These are phyloP conservation scores for Monosporascus sp. DNA, from an alignment of 2,329 filamentous ascomycete species.

Conservation along the genomic window DNA sequence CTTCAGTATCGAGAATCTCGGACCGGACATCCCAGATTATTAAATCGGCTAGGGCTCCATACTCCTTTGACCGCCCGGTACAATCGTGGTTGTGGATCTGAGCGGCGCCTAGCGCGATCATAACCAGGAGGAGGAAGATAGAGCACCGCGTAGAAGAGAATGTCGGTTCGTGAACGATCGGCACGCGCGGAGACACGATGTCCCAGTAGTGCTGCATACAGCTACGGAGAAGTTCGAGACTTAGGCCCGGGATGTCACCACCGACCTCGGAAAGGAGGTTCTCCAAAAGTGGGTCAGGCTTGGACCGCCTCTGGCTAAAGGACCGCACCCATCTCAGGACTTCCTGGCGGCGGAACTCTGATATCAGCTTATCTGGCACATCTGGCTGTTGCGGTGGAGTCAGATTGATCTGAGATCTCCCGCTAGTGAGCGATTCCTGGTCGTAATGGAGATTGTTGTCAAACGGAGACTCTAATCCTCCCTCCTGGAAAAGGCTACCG, in stretches of 20 bases:
- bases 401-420: conserved; percentile 37
- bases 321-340: conserved; percentile 37
- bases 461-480: conserved; percentile 45
- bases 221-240: conserved; percentile 75
- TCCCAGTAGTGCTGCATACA: conserved; percentile 87
- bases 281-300: conserved; percentile 27
- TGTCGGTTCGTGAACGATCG: conserved; percentile 82
- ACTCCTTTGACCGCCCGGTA: conserved; percentile 43
- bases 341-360: conserved; percentile 40
- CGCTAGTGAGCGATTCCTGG: conserved; percentile 43
- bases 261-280: conserved; percentile 33
- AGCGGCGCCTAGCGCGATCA: conserved; percentile 79
- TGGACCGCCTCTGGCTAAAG: conserved; percentile 39
- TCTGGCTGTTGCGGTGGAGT: conserved; percentile 36
- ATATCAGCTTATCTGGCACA: conserved; percentile 38
- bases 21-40: conserved; percentile 71
- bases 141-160: conserved; percentile 78
- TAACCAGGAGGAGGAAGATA: conserved; percentile 69
- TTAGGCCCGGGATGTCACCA: conserved; percentile 49
- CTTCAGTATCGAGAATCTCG: conserved; percentile 76
- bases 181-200: conserved; percentile 77
- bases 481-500: conserved; percentile 42
- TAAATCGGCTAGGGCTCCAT: conserved; percentile 47
- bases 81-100: conserved; percentile 64
- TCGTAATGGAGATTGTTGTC: conserved; percentile 48